phyloP scores from a whole-genome alignment of 805 yeast genomes.

The Suhomyces vadensis region DNA sequence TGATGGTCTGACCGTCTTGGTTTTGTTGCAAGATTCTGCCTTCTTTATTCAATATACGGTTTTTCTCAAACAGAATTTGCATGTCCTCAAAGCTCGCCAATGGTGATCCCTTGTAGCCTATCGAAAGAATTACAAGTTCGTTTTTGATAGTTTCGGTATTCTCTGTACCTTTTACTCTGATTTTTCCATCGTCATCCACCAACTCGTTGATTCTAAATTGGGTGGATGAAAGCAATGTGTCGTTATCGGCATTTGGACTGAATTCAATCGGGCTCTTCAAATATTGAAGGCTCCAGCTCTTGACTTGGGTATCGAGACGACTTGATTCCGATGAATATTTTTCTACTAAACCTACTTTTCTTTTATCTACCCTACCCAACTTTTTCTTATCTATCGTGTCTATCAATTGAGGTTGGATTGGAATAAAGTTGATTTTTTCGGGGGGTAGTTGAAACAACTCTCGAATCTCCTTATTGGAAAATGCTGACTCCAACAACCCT shows the following conservation, averaged over 20 bases:
- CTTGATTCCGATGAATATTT: conserved; percentile 36
- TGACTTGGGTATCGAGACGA: conserved; percentile 11
- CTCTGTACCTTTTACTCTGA: conserved; percentile 40
- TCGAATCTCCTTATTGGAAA: conserved; percentile 88
- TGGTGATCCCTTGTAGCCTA: conserved; percentile 78
- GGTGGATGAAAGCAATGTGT: conserved; percentile 43
- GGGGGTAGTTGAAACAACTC: conserved; percentile 67
- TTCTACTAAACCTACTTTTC: conserved; percentile 63
- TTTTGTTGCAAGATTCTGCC: conserved; percentile 32
- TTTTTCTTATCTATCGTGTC: conserved; percentile 30
- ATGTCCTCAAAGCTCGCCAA: conserved; percentile 55
- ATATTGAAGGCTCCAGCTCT: conserved; percentile 68
- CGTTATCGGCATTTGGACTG: conserved; percentile 39
- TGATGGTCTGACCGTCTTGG: conserved; percentile 19
- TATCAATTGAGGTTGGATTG: conserved; percentile 35
- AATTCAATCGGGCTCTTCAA: conserved; percentile 62
- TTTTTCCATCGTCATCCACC: conserved; percentile 36
- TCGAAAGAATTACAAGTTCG: conserved; percentile 74
- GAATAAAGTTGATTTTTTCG: conserved; percentile 45
- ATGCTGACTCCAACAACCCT: conserved; percentile 82
- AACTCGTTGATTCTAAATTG: conserved; percentile 51
- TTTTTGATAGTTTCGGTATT: conserved; percentile 36
- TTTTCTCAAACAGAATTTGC: conserved; percentile 30
- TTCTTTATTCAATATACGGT: conserved; percentile 32
- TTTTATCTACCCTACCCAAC: conserved; percentile 56